Conservation (phyloP, 108 stramenopile genomes). For the Skeletonema tropicum region DNA sequence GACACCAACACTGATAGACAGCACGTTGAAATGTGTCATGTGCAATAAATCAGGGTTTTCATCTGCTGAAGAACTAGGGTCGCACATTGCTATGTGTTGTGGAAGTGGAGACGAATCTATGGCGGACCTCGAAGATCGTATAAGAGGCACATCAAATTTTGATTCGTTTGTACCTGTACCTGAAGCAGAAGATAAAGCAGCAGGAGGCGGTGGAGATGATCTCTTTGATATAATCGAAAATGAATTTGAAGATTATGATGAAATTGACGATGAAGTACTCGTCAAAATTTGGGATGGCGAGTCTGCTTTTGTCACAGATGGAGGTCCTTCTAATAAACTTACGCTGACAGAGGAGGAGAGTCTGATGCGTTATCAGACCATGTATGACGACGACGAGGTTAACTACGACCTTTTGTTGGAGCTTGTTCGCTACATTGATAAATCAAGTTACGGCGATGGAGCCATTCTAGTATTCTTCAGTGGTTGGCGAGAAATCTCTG, state of each 20-base stretch:
- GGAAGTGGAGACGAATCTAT: conserved; percentile 42
- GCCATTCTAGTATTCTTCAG: conserved; percentile 92
- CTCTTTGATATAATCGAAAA: conserved; percentile 44
- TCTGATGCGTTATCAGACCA: conserved; percentile 61
- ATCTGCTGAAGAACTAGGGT: conserved; percentile 61
- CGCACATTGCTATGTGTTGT: conserved; percentile 65
- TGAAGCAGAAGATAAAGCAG: conserved; percentile 29
- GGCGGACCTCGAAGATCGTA: conserved; percentile 39
- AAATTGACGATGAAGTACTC: conserved; percentile 32
- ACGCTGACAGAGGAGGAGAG: conserved; percentile 62
- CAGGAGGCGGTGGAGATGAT: conserved; percentile 31
- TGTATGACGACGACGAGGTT: conserved; percentile 74
- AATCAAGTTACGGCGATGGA: conserved; percentile 69
- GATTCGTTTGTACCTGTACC: conserved; percentile 18
- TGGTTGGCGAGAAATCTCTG: conserved; percentile 92
- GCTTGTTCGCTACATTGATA: conserved; percentile 58
- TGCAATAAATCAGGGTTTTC: conserved; percentile 57
- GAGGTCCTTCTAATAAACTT: conserved; percentile 35
- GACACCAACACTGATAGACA: conserved; percentile 14
- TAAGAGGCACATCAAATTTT: conserved; percentile 22
- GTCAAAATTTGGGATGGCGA: conserved; percentile 70
- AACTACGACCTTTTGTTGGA: conserved; percentile 64
- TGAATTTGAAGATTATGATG: conserved; percentile 52
- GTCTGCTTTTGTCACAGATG: conserved; percentile 45
- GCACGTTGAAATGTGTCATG: conserved; percentile 55